These are phyloP conservation scores for Schizochytrium sp. DNA, from an alignment of 108 stramenopile genomes.

Conservation along the genomic window DNA sequence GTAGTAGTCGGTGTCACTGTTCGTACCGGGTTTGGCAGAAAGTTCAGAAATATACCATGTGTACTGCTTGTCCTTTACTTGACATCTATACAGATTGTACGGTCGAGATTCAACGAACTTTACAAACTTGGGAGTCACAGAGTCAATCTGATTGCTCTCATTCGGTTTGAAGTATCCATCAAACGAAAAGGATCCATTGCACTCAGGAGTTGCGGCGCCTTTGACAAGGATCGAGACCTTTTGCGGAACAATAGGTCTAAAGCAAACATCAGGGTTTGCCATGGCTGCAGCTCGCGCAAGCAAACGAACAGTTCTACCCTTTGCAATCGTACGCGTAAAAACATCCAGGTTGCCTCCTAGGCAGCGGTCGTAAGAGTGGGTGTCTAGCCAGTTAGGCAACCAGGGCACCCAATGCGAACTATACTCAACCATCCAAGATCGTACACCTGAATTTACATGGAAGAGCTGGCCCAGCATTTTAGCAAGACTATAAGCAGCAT, in stretches of 20 bases:
- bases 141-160: slow-evolving; percentile 42
- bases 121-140: slow-evolving; percentile 54
- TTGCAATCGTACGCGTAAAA: slow-evolving; percentile 4
- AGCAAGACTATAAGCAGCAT: slow-evolving; percentile 23
- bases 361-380: slow-evolving; percentile 30
- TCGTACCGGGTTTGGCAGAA: slow-evolving; percentile 39
- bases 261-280: neutral
- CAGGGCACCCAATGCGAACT: slow-evolving; percentile 31
- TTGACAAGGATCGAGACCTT: slow-evolving; percentile 36
- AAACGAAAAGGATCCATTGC: neutral
- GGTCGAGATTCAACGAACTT: neutral
- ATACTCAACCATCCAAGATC: neutral
- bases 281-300: slow-evolving; percentile 10
- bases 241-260: neutral
- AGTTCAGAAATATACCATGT: slow-evolving; percentile 58
- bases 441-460: neutral
- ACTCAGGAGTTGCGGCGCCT: slow-evolving; percentile 14
- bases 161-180: slow-evolving; percentile 10
- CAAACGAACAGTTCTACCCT: neutral
- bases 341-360: slow-evolving; percentile 42
- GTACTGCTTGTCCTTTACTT: slow-evolving; percentile 58
- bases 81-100: slow-evolving; percentile 19
- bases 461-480: slow-evolving; percentile 36
- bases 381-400: slow-evolving; percentile 29
- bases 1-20: slow-evolving; percentile 58